phyloP scores from a whole-genome alignment of 1,139 yeast genomes.

The Kazachstania sp. region DNA sequence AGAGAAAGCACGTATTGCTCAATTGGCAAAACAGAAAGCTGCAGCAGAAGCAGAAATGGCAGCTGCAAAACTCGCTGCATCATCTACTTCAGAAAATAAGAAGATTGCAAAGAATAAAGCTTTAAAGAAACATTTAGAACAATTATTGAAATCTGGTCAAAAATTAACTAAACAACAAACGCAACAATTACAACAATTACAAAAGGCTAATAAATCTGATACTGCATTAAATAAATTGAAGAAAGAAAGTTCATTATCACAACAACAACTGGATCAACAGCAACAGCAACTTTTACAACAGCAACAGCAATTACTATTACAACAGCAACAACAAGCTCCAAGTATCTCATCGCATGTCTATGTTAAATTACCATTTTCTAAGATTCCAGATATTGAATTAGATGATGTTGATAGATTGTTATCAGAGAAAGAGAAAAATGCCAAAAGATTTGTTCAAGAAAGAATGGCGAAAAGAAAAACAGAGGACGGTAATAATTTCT shows the following conservation, averaged over 20 bases:
- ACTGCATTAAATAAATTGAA: conserved; percentile 1
- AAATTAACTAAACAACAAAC: conserved; percentile 21
- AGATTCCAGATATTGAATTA: conserved; percentile 86
- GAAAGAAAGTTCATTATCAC: conserved; percentile 3
- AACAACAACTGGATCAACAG: conserved; percentile 2
- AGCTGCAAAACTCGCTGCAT: conserved; percentile 7
- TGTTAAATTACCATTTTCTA: conserved; percentile 79
- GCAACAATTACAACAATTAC: conserved; percentile 14
- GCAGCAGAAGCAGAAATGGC: conserved; percentile 6
- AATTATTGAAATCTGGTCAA: conserved; percentile 16
- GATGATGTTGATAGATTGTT: conserved; percentile 72
- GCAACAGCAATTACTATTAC: conserved; percentile 12
- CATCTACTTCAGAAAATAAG: conserved; percentile 9
- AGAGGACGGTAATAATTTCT: conserved; percentile 61
- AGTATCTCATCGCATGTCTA: conserved; percentile 53
- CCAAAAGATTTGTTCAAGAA: conserved; percentile 73
- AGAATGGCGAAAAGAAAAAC: conserved; percentile 66
- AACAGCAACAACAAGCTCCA: conserved; percentile 17
- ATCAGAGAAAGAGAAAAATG: conserved; percentile 68
- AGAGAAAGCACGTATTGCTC: conserved; percentile 1
- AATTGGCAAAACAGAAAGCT: conserved; percentile 13
- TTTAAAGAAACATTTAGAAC: conserved; percentile 20
- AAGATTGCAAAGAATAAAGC: conserved; percentile 12
- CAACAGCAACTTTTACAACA: conserved; percentile 5
- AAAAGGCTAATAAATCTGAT: conserved; percentile 10